Percentiles rank a stretch among this genome's conserved stretches.
Conservation (phyloP, 495 filamentous ascomycete species). For the Podospora australis region DNA sequence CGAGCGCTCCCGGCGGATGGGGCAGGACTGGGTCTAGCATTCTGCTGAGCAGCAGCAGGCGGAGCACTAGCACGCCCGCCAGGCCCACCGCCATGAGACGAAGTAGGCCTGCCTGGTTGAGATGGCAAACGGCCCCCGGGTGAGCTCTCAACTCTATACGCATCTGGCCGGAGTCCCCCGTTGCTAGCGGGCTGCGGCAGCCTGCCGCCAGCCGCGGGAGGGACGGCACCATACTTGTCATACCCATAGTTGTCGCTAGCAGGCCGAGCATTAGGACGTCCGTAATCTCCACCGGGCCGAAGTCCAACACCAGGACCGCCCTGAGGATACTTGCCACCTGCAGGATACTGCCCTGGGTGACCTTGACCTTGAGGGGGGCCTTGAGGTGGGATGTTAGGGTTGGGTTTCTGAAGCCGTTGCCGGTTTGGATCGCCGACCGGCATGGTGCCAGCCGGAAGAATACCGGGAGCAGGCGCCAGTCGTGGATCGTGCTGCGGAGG, state of each 20-base stretch:
- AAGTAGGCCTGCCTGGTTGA: neutral
- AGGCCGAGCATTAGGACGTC: slow-evolving; percentile 14
- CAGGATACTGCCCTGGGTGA: slow-evolving; percentile 20
- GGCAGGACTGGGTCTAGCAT: slow-evolving; percentile 21
- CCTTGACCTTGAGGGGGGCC: slow-evolving; percentile 24
- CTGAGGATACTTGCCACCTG: slow-evolving; percentile 7
- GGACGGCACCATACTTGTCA: slow-evolving; percentile 4
- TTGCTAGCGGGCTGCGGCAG: neutral
- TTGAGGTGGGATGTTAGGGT: slow-evolving; percentile 21
- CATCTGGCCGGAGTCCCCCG: slow-evolving; percentile 1
- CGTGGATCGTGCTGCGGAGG: slow-evolving; percentile 13
- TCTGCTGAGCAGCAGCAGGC: neutral
- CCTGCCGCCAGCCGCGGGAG: neutral
- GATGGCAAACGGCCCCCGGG: neutral
- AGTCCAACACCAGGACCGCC: slow-evolving; percentile 1
- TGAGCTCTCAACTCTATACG: neutral
- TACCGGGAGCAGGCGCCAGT: slow-evolving; percentile 3
- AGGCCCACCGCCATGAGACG: neutral
- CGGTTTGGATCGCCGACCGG: slow-evolving; percentile 24
- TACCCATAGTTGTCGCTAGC: slow-evolving; percentile 21
- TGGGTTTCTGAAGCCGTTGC: slow-evolving; percentile 33
- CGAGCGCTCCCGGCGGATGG: slow-evolving; percentile 29
- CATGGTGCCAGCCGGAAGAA: slow-evolving; percentile 8
- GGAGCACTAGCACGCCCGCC: slow-evolving; percentile 1
- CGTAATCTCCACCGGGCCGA: slow-evolving; percentile 5